Evolutionary conservation across 129 eudicot genomes (phyloP), one percentile per base, ranked within the genome.

Genomic region (Dittrichia graveolens): DNA sequence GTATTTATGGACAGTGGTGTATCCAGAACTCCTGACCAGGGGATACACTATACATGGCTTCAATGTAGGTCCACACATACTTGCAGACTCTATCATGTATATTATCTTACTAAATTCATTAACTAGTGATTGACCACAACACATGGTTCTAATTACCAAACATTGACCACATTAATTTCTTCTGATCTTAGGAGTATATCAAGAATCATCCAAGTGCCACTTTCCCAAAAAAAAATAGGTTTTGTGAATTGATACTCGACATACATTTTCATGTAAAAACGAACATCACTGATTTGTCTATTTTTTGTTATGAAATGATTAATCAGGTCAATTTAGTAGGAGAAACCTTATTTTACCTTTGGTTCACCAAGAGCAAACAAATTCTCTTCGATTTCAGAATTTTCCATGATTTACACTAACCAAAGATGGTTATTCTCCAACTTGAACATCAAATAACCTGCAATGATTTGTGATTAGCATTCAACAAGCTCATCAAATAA

Each of bases 291-390:
- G 8, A 5, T n/a, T 24, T 19, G 57, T 40, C 45, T 18, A 35
- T 12, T 8, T 8, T n/a, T 46, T 56, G 71, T 55, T 9, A 19
- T 24, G 49, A 57, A 8, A 47, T 7, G 19, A 14, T 46, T 8
- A 34, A 44, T 43, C 40, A 35, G 3, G 44, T 54, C 54, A 65
- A 2, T 13, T 64, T n/a, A 40, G 38, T 63, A 11, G 31, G 3
- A 24, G 16, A 63, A 46, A 13, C 56, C 38, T 72, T 3, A 10
- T 10, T 14, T 16, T 83, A 91, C 99, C 99, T 95, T 91, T 53
- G 99, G 94, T 79, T 95, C 99, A 15, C 96, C 95, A 37, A 91
- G 88, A 16, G 94, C 87, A 62, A 83, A 73, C 56, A 95, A 73
- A 74, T 69, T 82, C 68, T 95, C 99, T 78, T 95, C 99, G 56